These are phyloP conservation scores for Podospora pseudopauciseta DNA, from an alignment of 495 filamentous ascomycete species.

Conservation along the genomic window DNA sequence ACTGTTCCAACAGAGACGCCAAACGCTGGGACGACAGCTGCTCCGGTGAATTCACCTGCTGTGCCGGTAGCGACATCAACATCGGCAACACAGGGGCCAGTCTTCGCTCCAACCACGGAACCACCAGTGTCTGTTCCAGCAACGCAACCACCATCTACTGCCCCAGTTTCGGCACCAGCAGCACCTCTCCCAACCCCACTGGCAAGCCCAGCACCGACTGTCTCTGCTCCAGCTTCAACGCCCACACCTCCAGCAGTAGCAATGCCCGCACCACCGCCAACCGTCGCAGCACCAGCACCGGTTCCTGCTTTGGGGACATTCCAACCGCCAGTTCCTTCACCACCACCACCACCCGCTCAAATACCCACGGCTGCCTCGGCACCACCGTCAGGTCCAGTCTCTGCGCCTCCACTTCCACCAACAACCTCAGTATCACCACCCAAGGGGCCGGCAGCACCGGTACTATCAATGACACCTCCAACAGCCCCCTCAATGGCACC, in stretches of 20 bases:
- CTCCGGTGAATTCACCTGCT: background rate
- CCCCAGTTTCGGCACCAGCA: background rate
- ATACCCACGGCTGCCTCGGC: background rate
- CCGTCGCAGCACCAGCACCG: background rate
- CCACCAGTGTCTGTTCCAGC: conserved; percentile 2
- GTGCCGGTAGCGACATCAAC: background rate
- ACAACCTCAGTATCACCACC: background rate
- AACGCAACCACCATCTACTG: background rate
- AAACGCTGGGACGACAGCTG: background rate
- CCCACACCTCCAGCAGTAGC: background rate
- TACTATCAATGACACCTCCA: conserved; percentile 13
- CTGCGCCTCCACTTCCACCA: conserved; percentile 13
- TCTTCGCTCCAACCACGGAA: background rate
- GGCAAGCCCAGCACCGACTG: background rate
- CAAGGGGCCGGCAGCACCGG: background rate
- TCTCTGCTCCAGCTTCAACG: conserved; percentile 1
- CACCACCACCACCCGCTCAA: conserved; percentile 1
- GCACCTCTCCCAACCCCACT: background rate
- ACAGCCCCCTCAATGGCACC: conserved; percentile 25
- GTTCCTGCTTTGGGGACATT: background rate
- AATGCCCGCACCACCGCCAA: background rate
- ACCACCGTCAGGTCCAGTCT: conserved; percentile 14
- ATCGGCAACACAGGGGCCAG: background rate
- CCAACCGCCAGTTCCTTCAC: background rate
- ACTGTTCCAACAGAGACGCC: background rate